Base-by-base conservation (phyloP, 305 asterid species). In the Withania somnifera region DNA sequence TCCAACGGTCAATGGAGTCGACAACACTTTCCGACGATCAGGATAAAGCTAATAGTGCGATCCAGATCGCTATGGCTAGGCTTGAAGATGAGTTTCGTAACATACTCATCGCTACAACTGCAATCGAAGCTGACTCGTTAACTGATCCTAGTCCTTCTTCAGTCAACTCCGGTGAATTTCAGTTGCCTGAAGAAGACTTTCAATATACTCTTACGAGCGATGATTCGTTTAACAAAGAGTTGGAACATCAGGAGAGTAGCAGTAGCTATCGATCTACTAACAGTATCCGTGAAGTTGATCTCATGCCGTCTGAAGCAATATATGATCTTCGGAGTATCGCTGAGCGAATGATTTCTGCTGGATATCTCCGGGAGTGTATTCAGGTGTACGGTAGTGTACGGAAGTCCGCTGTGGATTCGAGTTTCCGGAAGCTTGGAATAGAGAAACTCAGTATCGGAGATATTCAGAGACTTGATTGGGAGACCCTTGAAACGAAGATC, bases 11-110 rank as follows among this genome's bases (percentile, higher is more conserved):
- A 32, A 77, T 89, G 82, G 86, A 85, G n/a, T 85, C 87, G 9
- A 68, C 84, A 2, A 51, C 83, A 50, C 36, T 89, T 58, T 83
- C 86, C 34, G 87, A 83, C 71, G 84, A 82, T 47, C 83, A 52
- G 4, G 64, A 24, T 17, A 79, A 83, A 57, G 79, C 85, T 19
- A 85, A 90, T 40, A 82, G 84, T 80, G 82, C 93, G 11, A 93
- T 92, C 78, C 97, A 92, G 96, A 91, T 93, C 91, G 97, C 99
- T 83, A 93, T 95, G 99, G 93, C 99, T 57, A 87, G 97, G 2
- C 93, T 95, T 11, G 98, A 95, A 84, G 97, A 95, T 82, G 97
- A 93, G 95, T 93, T 95, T 81, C 97, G 98, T 14, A 87, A 45
- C 87, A 89, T 95, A 86, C 97, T 95, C 78, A 80, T 90, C 20